Percentiles rank a stretch among this genome's conserved stretches.
Conservation (phyloP, 2,329 filamentous ascomycete genomes). For the Chrysoporthe puriensis region DNA sequence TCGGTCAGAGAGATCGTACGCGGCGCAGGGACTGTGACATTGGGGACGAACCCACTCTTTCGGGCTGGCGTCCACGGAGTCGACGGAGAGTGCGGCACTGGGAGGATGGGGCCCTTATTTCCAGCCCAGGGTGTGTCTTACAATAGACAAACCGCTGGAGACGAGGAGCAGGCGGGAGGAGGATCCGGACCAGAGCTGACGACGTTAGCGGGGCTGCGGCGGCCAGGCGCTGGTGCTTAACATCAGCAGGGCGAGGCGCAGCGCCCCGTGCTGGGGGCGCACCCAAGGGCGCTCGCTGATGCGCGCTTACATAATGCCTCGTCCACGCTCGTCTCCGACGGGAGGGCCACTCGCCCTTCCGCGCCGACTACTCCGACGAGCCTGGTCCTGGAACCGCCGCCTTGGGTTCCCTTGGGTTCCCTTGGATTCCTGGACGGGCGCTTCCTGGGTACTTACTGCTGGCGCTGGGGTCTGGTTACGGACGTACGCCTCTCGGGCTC, state of each 20-base stretch:
- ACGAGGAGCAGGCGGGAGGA: background rate
- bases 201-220: background rate
- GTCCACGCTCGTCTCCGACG: no score
- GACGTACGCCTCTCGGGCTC: no score
- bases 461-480: no score
- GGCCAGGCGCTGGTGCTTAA: conserved; percentile 2
- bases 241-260: background rate
- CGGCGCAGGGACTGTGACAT: conserved; percentile 14
- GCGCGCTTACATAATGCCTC: conserved; percentile 12
- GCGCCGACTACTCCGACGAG: no score
- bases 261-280: background rate
- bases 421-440: no score
- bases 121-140: conserved; percentile 6
- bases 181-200: background rate
- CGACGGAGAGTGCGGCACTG: conserved; percentile 10
- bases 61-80: conserved; percentile 9
- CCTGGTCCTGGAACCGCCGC: no score
- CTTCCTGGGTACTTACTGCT: no score
- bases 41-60: conserved; percentile 8
- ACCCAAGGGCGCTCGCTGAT: no score
- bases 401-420: no score
- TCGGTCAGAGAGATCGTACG: conserved; percentile 1
- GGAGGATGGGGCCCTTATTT: conserved; percentile 4
- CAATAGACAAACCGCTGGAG: background rate
- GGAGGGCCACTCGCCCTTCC: no score